A percentile compares a stretch with the other conserved stretches of the same genome.
phyloP scores from a whole-genome alignment of 768 basidiomycete genomes.

The Tricholoma bakamatsutake region DNA sequence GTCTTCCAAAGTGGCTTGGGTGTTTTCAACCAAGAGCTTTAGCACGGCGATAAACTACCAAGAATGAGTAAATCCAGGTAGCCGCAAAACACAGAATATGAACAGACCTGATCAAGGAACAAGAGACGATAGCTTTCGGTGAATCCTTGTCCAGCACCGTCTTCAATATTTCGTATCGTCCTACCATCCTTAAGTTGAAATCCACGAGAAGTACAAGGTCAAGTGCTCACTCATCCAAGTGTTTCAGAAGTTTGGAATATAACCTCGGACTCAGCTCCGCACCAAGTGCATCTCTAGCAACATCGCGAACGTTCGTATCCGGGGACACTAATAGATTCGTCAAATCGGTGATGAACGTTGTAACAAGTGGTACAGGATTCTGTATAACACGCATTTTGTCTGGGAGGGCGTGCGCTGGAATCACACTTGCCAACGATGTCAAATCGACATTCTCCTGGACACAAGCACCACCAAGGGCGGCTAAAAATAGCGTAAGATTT shows the following conservation, averaged over 20 bases:
- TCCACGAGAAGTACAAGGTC: not conserved
- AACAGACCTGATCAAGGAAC: slow-evolving; percentile 63
- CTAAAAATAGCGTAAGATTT: slow-evolving; percentile 73
- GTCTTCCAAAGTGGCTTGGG: slow-evolving; percentile 51
- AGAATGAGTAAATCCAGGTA: not conserved
- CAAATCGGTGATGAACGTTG: slow-evolving; percentile 60
- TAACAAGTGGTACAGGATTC: slow-evolving; percentile 52
- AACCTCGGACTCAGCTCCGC: slow-evolving; percentile 68
- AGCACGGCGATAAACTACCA: slow-evolving; percentile 67
- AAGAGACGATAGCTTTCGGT: slow-evolving; percentile 34
- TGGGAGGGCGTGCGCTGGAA: slow-evolving; percentile 57
- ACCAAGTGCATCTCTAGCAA: slow-evolving; percentile 76
- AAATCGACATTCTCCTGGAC: slow-evolving; percentile 46
- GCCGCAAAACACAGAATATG: not conserved
- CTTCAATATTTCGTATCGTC: slow-evolving; percentile 46
- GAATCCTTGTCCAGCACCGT: slow-evolving; percentile 38
- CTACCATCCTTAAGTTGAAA: slow-evolving; percentile 21
- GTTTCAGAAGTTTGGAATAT: slow-evolving; percentile 60
- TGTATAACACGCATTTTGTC: slow-evolving; percentile 64
- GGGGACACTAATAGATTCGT: slow-evolving; percentile 66
- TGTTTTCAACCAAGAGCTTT: slow-evolving; percentile 73
- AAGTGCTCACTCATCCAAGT: slow-evolving; percentile 64
- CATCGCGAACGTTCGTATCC: slow-evolving; percentile 64
- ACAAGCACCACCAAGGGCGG: slow-evolving; percentile 66
- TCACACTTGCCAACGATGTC: slow-evolving; percentile 42